phyloP scores from a whole-genome alignment of 768 basidiomycete genomes.

The Tricholoma furcatifolium region DNA sequence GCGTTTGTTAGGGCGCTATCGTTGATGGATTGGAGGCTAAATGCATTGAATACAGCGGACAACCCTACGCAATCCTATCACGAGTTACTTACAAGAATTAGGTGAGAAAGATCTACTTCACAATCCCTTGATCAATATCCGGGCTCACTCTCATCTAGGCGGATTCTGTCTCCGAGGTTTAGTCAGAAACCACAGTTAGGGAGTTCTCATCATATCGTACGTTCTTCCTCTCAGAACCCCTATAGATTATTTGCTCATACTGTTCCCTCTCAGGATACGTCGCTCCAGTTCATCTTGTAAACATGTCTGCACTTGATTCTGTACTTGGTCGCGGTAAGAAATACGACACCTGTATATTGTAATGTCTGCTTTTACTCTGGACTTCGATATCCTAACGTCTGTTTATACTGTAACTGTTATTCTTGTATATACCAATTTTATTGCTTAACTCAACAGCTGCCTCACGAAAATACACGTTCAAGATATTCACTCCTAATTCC shows the following conservation, averaged over 20 bases:
- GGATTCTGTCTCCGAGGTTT: constrained; percentile 56
- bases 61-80: constrained; percentile 66
- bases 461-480: too few species aligned
- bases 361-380: neutral
- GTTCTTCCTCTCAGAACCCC: constrained; percentile 10
- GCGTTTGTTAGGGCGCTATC: neutral
- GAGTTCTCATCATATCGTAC: constrained; percentile 67
- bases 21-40: neutral
- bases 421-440: neutral
- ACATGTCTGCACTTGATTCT: too few species aligned
- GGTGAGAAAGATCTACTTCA: constrained; percentile 33
- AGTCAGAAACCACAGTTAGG: constrained; percentile 74
- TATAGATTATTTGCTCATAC: neutral
- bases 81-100: constrained; percentile 55
- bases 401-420: neutral
- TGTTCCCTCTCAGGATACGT: constrained; percentile 31
- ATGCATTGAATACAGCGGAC: constrained; percentile 24
- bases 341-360: neutral
- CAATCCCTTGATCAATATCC: neutral
- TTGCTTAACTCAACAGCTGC: neutral
- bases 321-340: neutral
- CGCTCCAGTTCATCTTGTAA: constrained; percentile 28
- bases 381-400: neutral
- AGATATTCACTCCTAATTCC: neutral
- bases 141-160: constrained; percentile 26